phyloP scores from a whole-genome alignment of 768 basidiomycete species.

The Boletus rufocinnamomeus region DNA sequence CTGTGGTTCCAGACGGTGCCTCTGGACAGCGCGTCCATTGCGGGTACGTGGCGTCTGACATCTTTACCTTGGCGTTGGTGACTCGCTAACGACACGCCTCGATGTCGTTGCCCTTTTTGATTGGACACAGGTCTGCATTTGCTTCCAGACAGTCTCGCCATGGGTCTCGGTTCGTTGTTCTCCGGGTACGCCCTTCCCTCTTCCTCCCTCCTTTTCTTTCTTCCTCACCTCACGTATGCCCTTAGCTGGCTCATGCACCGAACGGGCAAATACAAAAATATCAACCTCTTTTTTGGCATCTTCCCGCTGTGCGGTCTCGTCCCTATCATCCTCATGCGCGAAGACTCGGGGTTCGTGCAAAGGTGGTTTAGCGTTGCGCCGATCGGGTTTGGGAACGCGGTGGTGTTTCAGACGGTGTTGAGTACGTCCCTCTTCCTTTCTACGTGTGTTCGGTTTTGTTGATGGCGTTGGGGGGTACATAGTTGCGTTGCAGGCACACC shows the following conservation, averaged over 20 bases:
- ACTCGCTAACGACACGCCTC: too few relatives aligned
- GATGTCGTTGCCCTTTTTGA: too few relatives aligned
- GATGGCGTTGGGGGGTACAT: background rate
- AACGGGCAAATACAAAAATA: slow-evolving; percentile 50
- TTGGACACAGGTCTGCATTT: slow-evolving; percentile 43
- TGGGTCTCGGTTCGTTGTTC: slow-evolving; percentile 52
- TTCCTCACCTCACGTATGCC: background rate
- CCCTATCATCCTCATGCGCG: slow-evolving; percentile 34
- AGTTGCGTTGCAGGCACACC: slow-evolving; percentile 11
- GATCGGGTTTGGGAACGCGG: slow-evolving; percentile 21
- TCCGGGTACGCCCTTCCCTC: slow-evolving; percentile 38
- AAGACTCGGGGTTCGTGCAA: slow-evolving; percentile 26
- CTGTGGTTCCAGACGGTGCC: slow-evolving; percentile 83
- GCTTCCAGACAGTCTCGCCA: slow-evolving; percentile 50
- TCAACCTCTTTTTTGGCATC: slow-evolving; percentile 51
- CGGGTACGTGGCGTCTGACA: slow-evolving; percentile 40
- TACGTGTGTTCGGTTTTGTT: background rate
- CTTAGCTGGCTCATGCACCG: slow-evolving; percentile 49
- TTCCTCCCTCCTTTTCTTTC: too few relatives aligned
- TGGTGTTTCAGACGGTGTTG: slow-evolving; percentile 21
- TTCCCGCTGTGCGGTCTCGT: slow-evolving; percentile 48
- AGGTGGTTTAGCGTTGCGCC: slow-evolving; percentile 24
- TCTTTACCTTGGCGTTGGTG: background rate
- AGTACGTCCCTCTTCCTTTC: background rate
- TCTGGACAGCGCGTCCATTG: slow-evolving; percentile 64